phyloP scores from a whole-genome alignment of 1,284 basidiomycete genomes.

The Paramarasmius palmivorus region DNA sequence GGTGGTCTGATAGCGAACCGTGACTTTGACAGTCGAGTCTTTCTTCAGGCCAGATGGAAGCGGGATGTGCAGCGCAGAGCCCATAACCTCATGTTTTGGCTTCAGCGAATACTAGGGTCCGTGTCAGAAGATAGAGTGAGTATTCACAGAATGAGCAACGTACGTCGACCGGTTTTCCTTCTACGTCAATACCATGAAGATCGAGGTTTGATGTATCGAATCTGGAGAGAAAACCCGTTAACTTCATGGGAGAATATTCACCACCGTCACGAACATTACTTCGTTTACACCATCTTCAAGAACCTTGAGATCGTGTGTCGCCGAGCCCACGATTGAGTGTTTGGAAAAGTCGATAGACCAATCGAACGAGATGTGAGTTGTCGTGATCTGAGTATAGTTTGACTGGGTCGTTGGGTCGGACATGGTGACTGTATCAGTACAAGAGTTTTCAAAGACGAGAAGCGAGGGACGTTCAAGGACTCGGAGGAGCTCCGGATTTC shows the following conservation, averaged over 20 bases:
- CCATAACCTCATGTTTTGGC: slow-evolving; percentile 67
- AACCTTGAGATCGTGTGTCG: slow-evolving; percentile 65
- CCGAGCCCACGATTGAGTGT: slow-evolving; percentile 72
- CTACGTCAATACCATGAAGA: slow-evolving; percentile 60
- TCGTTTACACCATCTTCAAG: slow-evolving; percentile 60
- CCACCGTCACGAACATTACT: slow-evolving; percentile 55
- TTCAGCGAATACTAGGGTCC: slow-evolving; percentile 50
- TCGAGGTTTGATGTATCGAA: slow-evolving; percentile 82
- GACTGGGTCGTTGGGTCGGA: slow-evolving; percentile 77
- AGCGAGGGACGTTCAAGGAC: too few species aligned
- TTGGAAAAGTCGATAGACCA: slow-evolving; percentile 84
- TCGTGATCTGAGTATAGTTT: slow-evolving; percentile 73
- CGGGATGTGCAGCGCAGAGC: slow-evolving; percentile 60
- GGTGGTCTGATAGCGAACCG: slow-evolving; percentile 76
- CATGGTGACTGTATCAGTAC: too few species aligned
- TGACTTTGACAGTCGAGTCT: slow-evolving; percentile 54
- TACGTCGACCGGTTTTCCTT: slow-evolving; percentile 51
- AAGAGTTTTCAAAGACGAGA: too few species aligned
- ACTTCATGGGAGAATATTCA: slow-evolving; percentile 15
- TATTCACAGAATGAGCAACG: slow-evolving; percentile 21
- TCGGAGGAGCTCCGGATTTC: too few species aligned
- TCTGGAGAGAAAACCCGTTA: slow-evolving; percentile 32
- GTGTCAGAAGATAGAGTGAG: slow-evolving; percentile 4
- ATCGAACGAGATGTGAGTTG: slow-evolving; percentile 73
- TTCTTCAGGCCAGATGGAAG: slow-evolving; percentile 42